These are phyloP conservation scores for Silene latifolia DNA, from an alignment of 148 eudicot genomes.

Conservation along the genomic window DNA sequence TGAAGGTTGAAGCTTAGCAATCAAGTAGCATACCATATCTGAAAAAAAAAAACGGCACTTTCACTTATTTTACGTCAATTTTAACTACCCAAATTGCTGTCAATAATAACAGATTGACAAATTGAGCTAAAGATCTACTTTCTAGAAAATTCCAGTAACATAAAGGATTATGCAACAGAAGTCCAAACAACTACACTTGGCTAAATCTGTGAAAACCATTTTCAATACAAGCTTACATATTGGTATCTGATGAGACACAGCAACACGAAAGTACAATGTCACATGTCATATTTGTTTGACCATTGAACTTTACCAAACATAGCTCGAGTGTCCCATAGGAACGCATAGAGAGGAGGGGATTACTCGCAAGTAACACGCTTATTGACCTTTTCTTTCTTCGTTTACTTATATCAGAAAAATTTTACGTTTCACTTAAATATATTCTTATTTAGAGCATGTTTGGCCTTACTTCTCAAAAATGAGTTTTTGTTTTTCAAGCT, in stretches of 20 bases:
- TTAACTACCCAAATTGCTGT: neutral
- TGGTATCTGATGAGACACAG: neutral
- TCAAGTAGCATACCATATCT: neutral
- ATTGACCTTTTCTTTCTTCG: too few species aligned
- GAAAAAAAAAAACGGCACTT: neutral
- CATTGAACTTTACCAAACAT: neutral
- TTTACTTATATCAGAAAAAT: neutral
- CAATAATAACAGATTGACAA: neutral
- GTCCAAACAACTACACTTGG: neutral
- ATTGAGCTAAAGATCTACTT: neutral
- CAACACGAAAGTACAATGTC: too few species aligned
- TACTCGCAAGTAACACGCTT: neutral
- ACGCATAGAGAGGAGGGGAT: neutral
- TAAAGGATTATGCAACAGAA: neutral
- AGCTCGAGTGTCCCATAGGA: neutral
- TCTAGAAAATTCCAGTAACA: neutral
- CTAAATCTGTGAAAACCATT: neutral
- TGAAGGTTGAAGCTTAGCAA: neutral
- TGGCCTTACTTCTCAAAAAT: too few species aligned
- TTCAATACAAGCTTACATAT: neutral
- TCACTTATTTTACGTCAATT: conserved; percentile 2
- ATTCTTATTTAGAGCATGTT: neutral
- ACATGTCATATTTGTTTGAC: neutral
- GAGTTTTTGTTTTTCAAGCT: too few species aligned
- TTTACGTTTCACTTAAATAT: neutral